Conservation (phyloP, 305 asterid species). For the Fraxinus albicans region DNA sequence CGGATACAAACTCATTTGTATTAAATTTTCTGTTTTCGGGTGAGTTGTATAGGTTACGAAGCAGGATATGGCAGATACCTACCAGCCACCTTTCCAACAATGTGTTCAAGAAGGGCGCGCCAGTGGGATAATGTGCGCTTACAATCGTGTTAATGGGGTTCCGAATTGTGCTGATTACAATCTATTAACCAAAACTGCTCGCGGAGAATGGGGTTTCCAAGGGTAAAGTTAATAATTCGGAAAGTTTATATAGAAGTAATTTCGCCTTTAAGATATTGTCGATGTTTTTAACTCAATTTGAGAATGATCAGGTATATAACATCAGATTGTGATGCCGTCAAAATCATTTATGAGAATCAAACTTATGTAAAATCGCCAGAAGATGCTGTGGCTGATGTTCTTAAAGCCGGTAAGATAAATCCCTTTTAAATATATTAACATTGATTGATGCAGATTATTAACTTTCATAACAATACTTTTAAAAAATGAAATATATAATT, state of each 20-base stretch:
- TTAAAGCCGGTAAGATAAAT: slow-evolving; percentile 57
- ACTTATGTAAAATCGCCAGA: slow-evolving; percentile 53
- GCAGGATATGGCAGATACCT: slow-evolving; percentile 55
- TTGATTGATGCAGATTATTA: neutral
- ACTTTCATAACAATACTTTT: neutral
- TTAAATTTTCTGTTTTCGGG: neutral
- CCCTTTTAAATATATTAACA: neutral
- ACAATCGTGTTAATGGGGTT: slow-evolving; percentile 70
- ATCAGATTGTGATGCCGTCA: slow-evolving; percentile 77
- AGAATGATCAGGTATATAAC: slow-evolving; percentile 54
- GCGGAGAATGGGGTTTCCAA: slow-evolving; percentile 67
- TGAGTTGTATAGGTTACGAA: slow-evolving; percentile 36
- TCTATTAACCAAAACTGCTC: slow-evolving; percentile 56
- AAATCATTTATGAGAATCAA: slow-evolving; percentile 49
- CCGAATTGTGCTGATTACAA: slow-evolving; percentile 71
- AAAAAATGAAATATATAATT: neutral
- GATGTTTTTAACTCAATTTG: neutral
- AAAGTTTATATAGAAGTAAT: neutral
- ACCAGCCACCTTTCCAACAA: slow-evolving; percentile 45
- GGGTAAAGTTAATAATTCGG: slow-evolving; percentile 37
- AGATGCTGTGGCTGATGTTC: slow-evolving; percentile 66
- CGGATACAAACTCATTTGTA: neutral
- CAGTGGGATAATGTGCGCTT: slow-evolving; percentile 92
- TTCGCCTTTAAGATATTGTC: neutral
- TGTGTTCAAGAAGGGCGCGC: slow-evolving; percentile 64